Conservation (phyloP, 106 monocot species). For the Xerophyta viscosa region DNA sequence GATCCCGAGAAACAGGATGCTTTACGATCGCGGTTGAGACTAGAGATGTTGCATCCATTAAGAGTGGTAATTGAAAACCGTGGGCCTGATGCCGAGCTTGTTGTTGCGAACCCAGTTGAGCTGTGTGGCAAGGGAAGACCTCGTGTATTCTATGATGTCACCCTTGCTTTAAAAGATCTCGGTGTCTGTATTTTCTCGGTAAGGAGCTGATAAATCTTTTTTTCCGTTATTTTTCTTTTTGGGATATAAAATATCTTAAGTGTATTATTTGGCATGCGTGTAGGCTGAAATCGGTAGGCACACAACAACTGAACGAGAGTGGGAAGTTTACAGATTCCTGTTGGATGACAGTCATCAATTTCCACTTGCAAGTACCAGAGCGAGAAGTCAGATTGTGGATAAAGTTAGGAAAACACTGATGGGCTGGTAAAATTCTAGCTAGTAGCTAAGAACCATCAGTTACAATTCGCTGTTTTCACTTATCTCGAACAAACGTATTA, state of each 20-base stretch:
- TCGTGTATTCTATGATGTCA: constrained; percentile 72
- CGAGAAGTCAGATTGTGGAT: constrained; percentile 59
- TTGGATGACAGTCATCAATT: constrained; percentile 62
- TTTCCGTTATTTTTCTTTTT: background rate
- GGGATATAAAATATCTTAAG: background rate
- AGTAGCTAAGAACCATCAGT: background rate
- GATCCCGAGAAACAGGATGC: constrained; percentile 70
- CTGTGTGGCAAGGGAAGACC: constrained; percentile 83
- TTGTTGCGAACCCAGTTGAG: constrained; percentile 91
- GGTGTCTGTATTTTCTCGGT: constrained; percentile 95
- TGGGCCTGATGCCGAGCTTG: constrained; percentile 85
- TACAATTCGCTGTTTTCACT: too few species aligned
- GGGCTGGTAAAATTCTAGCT: constrained; percentile 56
- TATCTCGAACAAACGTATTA: too few species aligned
- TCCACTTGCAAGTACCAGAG: constrained; percentile 28
- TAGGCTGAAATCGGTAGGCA: constrained; percentile 82
- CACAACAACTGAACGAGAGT: constrained; percentile 49
- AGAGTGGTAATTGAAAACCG: constrained; percentile 58
- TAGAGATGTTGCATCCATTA: constrained; percentile 81
- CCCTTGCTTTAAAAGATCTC: constrained; percentile 57
- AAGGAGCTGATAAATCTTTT: constrained; percentile 10
- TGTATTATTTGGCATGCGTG: background rate
- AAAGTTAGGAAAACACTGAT: constrained; percentile 66
- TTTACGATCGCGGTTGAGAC: constrained; percentile 45
- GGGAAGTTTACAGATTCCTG: constrained; percentile 91